Percentiles rank a stretch among this genome's conserved stretches.
phyloP scores from a whole-genome alignment of 2,329 filamentous ascomycete species.

The Keithomyces neogunnii region DNA sequence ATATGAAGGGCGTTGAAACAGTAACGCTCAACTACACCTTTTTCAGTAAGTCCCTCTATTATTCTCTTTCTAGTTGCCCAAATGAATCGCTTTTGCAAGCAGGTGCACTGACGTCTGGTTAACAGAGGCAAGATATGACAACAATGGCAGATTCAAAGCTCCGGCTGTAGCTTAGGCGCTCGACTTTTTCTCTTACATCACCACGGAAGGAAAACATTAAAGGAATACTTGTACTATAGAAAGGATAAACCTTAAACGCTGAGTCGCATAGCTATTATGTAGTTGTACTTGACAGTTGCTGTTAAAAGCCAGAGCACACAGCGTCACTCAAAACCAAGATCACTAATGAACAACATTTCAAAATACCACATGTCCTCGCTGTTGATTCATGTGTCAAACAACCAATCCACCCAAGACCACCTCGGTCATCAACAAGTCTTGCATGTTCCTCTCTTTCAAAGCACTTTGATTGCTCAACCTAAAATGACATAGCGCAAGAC shows the following conservation, averaged over 20 bases:
- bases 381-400: neutral
- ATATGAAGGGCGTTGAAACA: constrained; percentile 89
- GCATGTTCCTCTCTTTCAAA: too few relatives aligned
- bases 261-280: neutral
- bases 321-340: neutral
- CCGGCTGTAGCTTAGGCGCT: constrained; percentile 17
- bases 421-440: too few relatives aligned
- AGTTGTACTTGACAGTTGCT: neutral
- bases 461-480: constrained; percentile 3
- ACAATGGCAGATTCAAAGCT: constrained; percentile 35
- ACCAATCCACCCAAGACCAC: neutral
- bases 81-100: too few relatives aligned
- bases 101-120: constrained; percentile 23
- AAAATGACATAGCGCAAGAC: neutral
- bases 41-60: constrained; percentile 65
- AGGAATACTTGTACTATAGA: neutral
- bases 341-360: neutral
- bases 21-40: constrained; percentile 97
- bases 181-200: neutral
- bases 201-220: neutral
- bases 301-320: neutral
- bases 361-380: neutral
- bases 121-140: constrained; percentile 36
- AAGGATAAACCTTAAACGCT: neutral
- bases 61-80: neutral